Evolutionary conservation across 2,329 filamentous ascomycete species (phyloP).

Genomic region (Leptographium procerum): DNA sequence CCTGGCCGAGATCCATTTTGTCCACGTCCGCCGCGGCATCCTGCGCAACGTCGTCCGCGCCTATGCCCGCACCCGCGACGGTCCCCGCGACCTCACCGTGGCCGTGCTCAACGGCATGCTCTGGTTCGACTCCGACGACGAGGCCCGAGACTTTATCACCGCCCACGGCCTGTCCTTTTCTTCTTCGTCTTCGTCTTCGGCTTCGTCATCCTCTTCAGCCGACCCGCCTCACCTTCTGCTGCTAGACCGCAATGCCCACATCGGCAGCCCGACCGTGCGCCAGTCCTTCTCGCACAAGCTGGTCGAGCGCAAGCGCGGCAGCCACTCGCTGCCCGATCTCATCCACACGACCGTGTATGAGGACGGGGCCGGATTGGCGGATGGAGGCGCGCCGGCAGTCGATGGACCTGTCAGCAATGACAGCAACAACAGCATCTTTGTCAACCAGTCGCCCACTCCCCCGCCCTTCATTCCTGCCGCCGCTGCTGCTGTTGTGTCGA

Average conservation of each 20-base stretch:
- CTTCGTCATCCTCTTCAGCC: constrained; percentile 20
- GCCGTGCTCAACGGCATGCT: constrained; percentile 43
- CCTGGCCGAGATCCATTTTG: constrained; percentile 57
- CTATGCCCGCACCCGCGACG: constrained; percentile 44
- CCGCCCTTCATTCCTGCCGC: neutral
- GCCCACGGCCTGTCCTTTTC: constrained; percentile 42
- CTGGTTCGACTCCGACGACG: constrained; percentile 55
- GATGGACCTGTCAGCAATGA: neutral
- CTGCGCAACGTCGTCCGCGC: constrained; percentile 42
- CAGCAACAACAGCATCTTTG: constrained; percentile 5
- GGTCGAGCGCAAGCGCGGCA: constrained; percentile 49
- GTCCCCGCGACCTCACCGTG: constrained; percentile 49
- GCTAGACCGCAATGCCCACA: constrained; percentile 29
- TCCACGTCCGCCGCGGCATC: constrained; percentile 46
- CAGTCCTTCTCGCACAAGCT: constrained; percentile 45
- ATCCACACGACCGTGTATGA: constrained; percentile 45
- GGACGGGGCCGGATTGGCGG: constrained; percentile 12
- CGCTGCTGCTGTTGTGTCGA: neutral
- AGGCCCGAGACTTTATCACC: constrained; percentile 54
- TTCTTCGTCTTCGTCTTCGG: too few relatives aligned
- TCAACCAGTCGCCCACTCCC: constrained; percentile 4
- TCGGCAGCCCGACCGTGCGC: constrained; percentile 37
- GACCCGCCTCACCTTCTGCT: constrained; percentile 30
- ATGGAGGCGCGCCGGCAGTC: neutral
- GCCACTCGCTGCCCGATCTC: constrained; percentile 37